Evolutionary conservation across 164 flowering plant species (phyloP).

Genomic region (Berberis vulgaris): DNA sequence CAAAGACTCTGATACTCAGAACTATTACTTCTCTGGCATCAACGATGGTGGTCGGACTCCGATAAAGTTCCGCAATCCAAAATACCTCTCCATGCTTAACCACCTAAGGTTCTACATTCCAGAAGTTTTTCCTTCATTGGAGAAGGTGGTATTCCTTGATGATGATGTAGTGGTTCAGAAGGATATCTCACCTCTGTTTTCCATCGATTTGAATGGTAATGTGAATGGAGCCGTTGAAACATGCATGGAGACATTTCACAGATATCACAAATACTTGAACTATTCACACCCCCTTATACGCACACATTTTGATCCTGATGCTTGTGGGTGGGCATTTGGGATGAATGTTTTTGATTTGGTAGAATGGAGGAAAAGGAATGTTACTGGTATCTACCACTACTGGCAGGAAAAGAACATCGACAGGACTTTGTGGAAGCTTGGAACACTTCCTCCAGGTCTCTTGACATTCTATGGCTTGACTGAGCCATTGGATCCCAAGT

Average conservation of each 20-base stretch:
- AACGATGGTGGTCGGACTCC: slow-evolving; percentile 45
- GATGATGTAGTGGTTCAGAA: slow-evolving; percentile 91
- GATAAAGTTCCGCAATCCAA: slow-evolving; percentile 80
- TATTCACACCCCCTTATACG: slow-evolving; percentile 73
- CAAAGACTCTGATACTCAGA: slow-evolving; percentile 68
- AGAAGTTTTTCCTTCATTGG: slow-evolving; percentile 64
- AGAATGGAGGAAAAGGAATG: slow-evolving; percentile 71
- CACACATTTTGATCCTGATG: slow-evolving; percentile 76
- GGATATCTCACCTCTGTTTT: slow-evolving; percentile 55
- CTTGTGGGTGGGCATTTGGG: slow-evolving; percentile 94
- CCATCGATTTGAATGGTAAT: slow-evolving; percentile 63
- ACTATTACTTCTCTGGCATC: slow-evolving; percentile 67
- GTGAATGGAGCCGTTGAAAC: slow-evolving; percentile 94
- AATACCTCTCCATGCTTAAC: slow-evolving; percentile 83
- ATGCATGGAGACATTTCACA: slow-evolving; percentile 86
- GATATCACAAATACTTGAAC: slow-evolving; percentile 79
- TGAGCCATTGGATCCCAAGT: slow-evolving; percentile 52
- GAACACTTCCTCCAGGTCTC: slow-evolving; percentile 80
- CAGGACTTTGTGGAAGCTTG: slow-evolving; percentile 80
- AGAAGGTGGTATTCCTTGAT: slow-evolving; percentile 72
- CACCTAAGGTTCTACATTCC: slow-evolving; percentile 86
- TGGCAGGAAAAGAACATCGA: slow-evolving; percentile 85
- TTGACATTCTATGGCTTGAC: slow-evolving; percentile 81
- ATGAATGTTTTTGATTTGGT: slow-evolving; percentile 87
- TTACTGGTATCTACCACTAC: slow-evolving; percentile 76